phyloP scores from a whole-genome alignment of 1,139 yeast genomes.

The Pichia sp. region DNA sequence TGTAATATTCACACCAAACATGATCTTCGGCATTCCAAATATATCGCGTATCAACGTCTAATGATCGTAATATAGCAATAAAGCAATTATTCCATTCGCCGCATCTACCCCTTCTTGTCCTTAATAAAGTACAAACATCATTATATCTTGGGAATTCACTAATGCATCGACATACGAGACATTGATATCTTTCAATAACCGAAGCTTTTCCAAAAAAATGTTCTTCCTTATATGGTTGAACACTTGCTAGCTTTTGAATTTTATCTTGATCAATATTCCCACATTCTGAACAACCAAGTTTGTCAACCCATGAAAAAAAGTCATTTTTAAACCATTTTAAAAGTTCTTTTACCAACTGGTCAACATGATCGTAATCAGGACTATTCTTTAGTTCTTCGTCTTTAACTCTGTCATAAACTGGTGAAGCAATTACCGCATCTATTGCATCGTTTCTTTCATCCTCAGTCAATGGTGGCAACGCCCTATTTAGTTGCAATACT shows the following conservation, averaged over 20 bases:
- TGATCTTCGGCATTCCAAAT: slow-evolving; percentile 91
- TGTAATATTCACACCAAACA: slow-evolving; percentile 91
- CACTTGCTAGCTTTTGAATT: slow-evolving; percentile 33
- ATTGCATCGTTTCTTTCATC: slow-evolving; percentile 29
- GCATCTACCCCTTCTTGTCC: slow-evolving; percentile 71
- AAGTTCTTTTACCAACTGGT: slow-evolving; percentile 60
- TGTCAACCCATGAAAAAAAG: slow-evolving; percentile 80
- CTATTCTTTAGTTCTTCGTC: slow-evolving; percentile 30
- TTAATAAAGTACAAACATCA: slow-evolving; percentile 54
- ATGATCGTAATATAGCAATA: slow-evolving; percentile 58
- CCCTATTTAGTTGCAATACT: background rate
- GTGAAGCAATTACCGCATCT: slow-evolving; percentile 33
- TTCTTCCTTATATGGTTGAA: slow-evolving; percentile 35
- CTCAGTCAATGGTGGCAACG: slow-evolving; percentile 13
- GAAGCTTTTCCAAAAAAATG: slow-evolving; percentile 39
- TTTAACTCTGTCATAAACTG: slow-evolving; percentile 35
- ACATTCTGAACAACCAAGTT: slow-evolving; percentile 59
- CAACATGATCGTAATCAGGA: slow-evolving; percentile 48
- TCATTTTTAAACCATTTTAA: slow-evolving; percentile 72
- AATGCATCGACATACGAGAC: slow-evolving; percentile 41
- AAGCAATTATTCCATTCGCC: slow-evolving; percentile 96
- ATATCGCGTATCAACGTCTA: slow-evolving; percentile 61
- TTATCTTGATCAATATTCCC: slow-evolving; percentile 35
- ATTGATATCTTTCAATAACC: slow-evolving; percentile 56
- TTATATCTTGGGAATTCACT: slow-evolving; percentile 74